Conservation (phyloP, 768 basidiomycete species). For the Pseudohyphozyma bogoriensis region DNA sequence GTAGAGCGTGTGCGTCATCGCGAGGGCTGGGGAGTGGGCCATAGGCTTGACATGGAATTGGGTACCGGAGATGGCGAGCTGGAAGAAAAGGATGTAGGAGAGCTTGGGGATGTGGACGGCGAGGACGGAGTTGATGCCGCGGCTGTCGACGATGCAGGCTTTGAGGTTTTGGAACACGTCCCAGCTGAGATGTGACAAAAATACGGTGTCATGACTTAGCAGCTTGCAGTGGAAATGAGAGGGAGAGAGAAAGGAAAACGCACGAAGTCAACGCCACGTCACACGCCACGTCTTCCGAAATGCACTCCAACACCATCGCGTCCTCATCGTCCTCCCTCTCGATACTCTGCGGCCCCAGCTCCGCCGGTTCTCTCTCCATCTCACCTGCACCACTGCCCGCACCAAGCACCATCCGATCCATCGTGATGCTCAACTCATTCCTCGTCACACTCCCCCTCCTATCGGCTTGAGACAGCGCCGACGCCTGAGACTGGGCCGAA, state of each 20-base stretch:
- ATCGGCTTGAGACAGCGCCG: neutral
- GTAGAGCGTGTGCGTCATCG: slow-evolving; percentile 51
- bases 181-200: neutral
- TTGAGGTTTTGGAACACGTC: neutral
- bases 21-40: slow-evolving; percentile 43
- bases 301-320: slow-evolving; percentile 17
- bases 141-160: slow-evolving; percentile 36
- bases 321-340: slow-evolving; percentile 17
- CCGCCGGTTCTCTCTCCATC: slow-evolving; percentile 8
- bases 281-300: slow-evolving; percentile 32
- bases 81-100: slow-evolving; percentile 36
- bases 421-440: slow-evolving; percentile 45
- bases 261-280: slow-evolving; percentile 24
- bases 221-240: neutral
- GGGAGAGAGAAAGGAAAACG: neutral
- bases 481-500: neutral
- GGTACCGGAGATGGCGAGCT: slow-evolving; percentile 42
- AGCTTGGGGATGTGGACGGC: slow-evolving; percentile 51
- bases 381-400: slow-evolving; percentile 31
- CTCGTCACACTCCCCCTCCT: slow-evolving; percentile 14
- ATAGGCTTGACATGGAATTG: slow-evolving; percentile 42
- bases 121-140: slow-evolving; percentile 48
- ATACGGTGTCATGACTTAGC: neutral
- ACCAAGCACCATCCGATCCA: slow-evolving; percentile 57
- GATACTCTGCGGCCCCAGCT: neutral